phyloP scores from a whole-genome alignment of 106 monocot genomes.

The Alisma plantagoaquatica region DNA sequence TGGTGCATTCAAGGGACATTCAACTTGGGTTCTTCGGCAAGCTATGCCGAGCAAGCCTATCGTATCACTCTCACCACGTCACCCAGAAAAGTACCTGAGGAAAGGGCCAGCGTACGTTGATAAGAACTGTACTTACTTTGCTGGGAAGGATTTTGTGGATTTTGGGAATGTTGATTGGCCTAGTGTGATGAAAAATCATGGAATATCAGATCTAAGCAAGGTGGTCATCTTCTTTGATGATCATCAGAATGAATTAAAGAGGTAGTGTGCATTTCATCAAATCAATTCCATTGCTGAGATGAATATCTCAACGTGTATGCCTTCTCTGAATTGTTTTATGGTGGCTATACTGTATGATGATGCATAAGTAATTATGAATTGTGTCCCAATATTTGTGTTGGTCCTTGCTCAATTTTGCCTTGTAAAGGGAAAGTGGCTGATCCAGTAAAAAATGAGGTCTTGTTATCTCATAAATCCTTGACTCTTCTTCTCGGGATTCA shows the following conservation, averaged over 20 bases:
- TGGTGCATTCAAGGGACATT: slow-evolving; percentile 95
- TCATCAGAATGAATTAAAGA: slow-evolving; percentile 97
- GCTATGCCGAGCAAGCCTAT: slow-evolving; percentile 68
- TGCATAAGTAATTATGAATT: too few species aligned
- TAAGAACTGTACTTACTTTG: slow-evolving; percentile 80
- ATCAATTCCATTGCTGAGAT: too few species aligned
- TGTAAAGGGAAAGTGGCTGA: too few species aligned
- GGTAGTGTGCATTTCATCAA: too few species aligned
- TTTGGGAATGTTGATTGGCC: slow-evolving; percentile 76
- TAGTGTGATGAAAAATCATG: slow-evolving; percentile 65
- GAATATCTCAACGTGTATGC: too few species aligned
- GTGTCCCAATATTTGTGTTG: too few species aligned
- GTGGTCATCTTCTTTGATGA: slow-evolving; percentile 93
- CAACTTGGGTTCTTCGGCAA: slow-evolving; percentile 92
- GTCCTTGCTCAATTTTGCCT: too few species aligned
- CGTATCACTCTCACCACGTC: slow-evolving; percentile 80
- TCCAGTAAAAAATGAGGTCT: too few species aligned
- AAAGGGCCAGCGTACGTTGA: slow-evolving; percentile 96
- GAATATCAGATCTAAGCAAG: slow-evolving; percentile 48
- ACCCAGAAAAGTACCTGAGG: slow-evolving; percentile 85
- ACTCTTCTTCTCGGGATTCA: too few species aligned
- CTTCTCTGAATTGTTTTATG: too few species aligned
- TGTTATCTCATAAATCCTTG: too few species aligned
- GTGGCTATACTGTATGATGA: too few species aligned
- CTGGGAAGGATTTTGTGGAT: slow-evolving; percentile 93